Conservation (phyloP, 1,139 yeast species). For the Suhomyces bokatorum region DNA sequence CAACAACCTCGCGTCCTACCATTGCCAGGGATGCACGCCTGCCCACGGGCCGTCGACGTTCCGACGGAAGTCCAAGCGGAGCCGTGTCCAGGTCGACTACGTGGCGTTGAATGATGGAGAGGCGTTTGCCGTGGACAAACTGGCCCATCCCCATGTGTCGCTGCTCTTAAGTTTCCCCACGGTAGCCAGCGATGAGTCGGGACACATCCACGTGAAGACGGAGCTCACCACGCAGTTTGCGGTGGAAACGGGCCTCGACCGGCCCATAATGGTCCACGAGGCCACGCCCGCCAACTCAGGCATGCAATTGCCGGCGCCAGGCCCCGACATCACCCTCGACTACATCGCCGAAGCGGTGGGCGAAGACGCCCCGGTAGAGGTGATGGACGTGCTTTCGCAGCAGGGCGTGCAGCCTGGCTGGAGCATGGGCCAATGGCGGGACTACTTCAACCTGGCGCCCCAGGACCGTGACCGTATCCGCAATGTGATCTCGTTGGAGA, state of each 20-base stretch:
- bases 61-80: conserved; percentile 59
- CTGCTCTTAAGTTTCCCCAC: conserved; percentile 30
- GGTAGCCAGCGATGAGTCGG: conserved; percentile 13
- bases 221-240: conserved; percentile 40
- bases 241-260: conserved; percentile 20
- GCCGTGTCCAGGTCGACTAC: conserved; percentile 62
- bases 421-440: conserved; percentile 74
- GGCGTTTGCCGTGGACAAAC: conserved; percentile 54
- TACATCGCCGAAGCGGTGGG: conserved; percentile 65
- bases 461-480: conserved; percentile 61
- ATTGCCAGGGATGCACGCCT: conserved; percentile 51
- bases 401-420: conserved; percentile 62
- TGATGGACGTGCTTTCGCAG: conserved; percentile 88
- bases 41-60: conserved; percentile 54
- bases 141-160: conserved; percentile 63
- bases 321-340: conserved; percentile 49
- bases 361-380: conserved; percentile 65
- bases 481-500: conserved; percentile 81
- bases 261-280: conserved; percentile 37
- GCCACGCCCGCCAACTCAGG: conserved; percentile 34
- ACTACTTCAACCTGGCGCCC: conserved; percentile 56
- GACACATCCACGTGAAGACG: conserved; percentile 3
- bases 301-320: conserved; percentile 38
- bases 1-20: conserved; percentile 48
- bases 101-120: conserved; percentile 80